Evolutionary conservation across 352 stramenopile genomes (phyloP).

Genomic region (Phytophthora cryptogea): DNA sequence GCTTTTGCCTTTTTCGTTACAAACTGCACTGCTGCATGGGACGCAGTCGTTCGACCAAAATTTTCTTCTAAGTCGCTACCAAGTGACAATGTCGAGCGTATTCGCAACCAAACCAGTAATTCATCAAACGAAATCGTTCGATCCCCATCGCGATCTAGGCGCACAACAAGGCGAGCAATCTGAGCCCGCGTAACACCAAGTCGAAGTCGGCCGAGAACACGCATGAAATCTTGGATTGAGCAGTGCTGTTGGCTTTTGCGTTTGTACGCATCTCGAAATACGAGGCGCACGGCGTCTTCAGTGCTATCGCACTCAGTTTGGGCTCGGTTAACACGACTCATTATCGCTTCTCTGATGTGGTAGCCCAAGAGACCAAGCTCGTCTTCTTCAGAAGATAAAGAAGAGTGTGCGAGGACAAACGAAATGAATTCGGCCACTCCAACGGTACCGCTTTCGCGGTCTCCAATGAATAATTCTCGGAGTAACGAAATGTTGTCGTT

Average conservation of each 20-base stretch:
- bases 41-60: not conserved
- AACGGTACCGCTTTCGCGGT: slow-evolving; percentile 39
- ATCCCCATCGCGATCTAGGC: slow-evolving; percentile 61
- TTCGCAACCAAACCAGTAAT: slow-evolving; percentile 65
- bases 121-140: slow-evolving; percentile 70
- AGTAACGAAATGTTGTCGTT: slow-evolving; percentile 50
- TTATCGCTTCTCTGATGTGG: slow-evolving; percentile 50
- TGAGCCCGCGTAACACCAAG: slow-evolving; percentile 52
- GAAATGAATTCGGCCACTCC: slow-evolving; percentile 77
- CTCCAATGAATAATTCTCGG: slow-evolving; percentile 54
- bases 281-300: slow-evolving; percentile 58
- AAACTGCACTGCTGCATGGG: slow-evolving; percentile 12
- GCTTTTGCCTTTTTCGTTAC: slow-evolving; percentile 19
- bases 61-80: not conserved
- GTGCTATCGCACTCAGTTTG: slow-evolving; percentile 42
- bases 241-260: slow-evolving; percentile 31
- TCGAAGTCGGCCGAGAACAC: slow-evolving; percentile 39
- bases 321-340: slow-evolving; percentile 38
- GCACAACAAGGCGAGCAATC: slow-evolving; percentile 54
- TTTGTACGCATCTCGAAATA: slow-evolving; percentile 57
- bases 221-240: slow-evolving; percentile 40
- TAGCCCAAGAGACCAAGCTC: slow-evolving; percentile 62
- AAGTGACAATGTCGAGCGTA: slow-evolving; percentile 20
- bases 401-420: slow-evolving; percentile 54
- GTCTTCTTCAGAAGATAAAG: slow-evolving; percentile 20